Conservation (phyloP, 2,329 filamentous ascomycete species). For the Sporothrix euskadiensis region DNA sequence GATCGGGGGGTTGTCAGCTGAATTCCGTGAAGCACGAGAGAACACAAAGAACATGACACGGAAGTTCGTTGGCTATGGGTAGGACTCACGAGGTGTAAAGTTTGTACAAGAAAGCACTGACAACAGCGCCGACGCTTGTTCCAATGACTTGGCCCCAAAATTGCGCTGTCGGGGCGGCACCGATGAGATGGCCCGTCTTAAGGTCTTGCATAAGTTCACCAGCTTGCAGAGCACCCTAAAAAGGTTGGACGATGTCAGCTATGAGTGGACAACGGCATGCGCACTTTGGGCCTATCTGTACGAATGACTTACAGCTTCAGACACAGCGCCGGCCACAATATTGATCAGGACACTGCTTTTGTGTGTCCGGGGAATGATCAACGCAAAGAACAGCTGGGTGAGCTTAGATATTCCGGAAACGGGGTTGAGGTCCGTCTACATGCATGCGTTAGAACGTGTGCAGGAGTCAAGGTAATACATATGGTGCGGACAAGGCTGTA, state of each 20-base stretch:
- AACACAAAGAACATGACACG: background rate
- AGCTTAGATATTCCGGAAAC: constrained; percentile 96
- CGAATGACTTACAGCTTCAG: constrained; percentile 36
- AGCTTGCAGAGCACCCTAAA: constrained; percentile 75
- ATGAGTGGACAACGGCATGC: constrained; percentile 40
- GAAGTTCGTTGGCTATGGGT: too few relatives aligned
- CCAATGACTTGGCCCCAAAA: constrained; percentile 97
- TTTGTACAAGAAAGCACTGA: constrained; percentile 83
- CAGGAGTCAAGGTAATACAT: background rate
- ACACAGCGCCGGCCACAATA: constrained; percentile 84
- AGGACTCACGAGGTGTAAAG: constrained; percentile 68
- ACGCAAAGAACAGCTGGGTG: constrained; percentile 90
- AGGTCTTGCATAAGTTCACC: constrained; percentile 97
- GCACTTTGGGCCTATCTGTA: background rate
- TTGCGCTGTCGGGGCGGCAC: constrained; percentile 88
- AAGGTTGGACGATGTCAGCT: constrained; percentile 61
- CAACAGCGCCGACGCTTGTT: constrained; percentile 77
- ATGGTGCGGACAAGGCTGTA: background rate
- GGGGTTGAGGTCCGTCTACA: constrained; percentile 82
- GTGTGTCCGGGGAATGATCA: constrained; percentile 78
- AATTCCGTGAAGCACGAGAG: background rate
- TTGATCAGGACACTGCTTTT: constrained; percentile 93
- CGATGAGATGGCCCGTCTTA: constrained; percentile 91
- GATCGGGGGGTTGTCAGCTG: background rate
- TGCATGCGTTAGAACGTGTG: background rate